Evolutionary conservation across 805 yeast species (phyloP), one percentile per base, ranked within the genome.

Genomic region (Nakazawaea laoshanensis): DNA sequence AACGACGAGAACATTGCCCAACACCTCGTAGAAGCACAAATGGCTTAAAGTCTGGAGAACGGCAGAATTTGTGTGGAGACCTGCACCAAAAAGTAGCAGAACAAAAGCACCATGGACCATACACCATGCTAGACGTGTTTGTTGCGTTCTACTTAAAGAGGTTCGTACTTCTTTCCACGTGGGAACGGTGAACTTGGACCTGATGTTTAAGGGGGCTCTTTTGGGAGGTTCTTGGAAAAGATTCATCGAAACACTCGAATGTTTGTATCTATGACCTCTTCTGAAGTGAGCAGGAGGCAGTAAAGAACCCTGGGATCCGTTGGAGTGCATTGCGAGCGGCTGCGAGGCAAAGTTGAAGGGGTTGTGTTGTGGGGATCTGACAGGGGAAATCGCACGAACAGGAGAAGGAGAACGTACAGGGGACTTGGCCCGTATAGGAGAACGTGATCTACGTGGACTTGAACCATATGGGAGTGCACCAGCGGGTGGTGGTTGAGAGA

Each of bases 221-320:
- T 65, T 73, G 11, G 87, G 81, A 1, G 96, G 95, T 49, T 89
- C 96, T 54, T 85, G 95, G 52, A 92, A 89, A 52, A 89, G 70
- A 53, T 89, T 88, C 92, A 89, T 82, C 4, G 95, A 86, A 5
- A 89, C 95, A 7, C 96, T 87, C 3, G 96, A 87, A 55, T 89
- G 97, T 52, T 89, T 89, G 52, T 89, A 89, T 45, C 89, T 71
- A 55, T 89, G 98, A 5, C 98, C 98, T 45, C 88, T 76, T 63
- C 98, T 77, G 46, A 77, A 84, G 0, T 76, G 1, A 86, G 73
- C 47, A 61, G 68, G 9, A n/a, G n/a, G n/a, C 5, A 16, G 14
- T 9, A 35, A n/a, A 7, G 38, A 35, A 10, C 23, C 17, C 19
- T 30, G 38, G 7, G 55, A 46, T 11, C 45, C 43, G 33, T 54